A percentile compares a stretch with the other conserved stretches of the same genome.
Evolutionary conservation across 2,329 filamentous ascomycete species (phyloP).

Genomic region (Phyllosticta citribraziliensis): DNA sequence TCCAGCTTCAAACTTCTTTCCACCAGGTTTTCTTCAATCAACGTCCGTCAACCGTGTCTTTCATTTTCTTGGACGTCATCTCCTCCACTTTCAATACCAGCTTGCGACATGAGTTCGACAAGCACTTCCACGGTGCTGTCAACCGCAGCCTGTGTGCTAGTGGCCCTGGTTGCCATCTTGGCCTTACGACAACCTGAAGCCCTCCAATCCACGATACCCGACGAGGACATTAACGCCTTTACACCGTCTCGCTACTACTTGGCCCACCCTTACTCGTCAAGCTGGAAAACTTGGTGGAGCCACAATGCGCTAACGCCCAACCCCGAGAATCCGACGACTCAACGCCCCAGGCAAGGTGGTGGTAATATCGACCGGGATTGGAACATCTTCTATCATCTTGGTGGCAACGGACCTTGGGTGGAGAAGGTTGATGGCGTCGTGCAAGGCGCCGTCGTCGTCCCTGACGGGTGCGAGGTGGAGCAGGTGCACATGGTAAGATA

Average conservation of each 20-base stretch:
- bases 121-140: background rate
- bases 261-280: conserved; percentile 1
- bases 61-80: background rate
- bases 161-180: background rate
- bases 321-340: background rate
- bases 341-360: conserved; percentile 15
- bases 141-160: background rate
- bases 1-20: background rate
- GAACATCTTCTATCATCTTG: conserved; percentile 44
- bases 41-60: background rate
- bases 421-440: conserved; percentile 36
- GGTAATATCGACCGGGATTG: conserved; percentile 28
- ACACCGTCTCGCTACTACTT: background rate
- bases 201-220: background rate
- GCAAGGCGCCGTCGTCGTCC: conserved; percentile 33
- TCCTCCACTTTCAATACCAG: background rate
- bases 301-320: background rate
- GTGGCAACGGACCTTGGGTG: conserved; percentile 47
- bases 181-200: background rate
- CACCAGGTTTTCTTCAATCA: background rate
- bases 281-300: conserved; percentile 7
- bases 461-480: conserved; percentile 41
- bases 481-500: conserved; percentile 47
- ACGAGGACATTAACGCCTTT: background rate
- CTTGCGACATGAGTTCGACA: background rate